Base-by-base conservation (phyloP, 2,329 filamentous ascomycete genomes). In the Aphanocladium album region DNA sequence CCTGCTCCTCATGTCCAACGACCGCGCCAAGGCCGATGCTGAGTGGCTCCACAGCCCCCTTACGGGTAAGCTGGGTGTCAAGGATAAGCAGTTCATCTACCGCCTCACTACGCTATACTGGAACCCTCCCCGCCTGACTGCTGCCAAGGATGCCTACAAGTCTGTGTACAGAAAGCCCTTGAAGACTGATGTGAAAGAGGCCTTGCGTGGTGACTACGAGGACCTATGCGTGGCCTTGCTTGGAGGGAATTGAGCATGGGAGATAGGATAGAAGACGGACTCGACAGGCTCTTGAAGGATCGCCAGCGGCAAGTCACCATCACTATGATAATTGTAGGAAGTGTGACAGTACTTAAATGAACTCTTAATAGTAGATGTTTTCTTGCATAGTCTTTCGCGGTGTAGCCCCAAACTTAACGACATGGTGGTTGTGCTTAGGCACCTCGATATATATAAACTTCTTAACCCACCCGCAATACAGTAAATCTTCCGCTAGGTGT, bases 51-150 rank as follows among this genome's bases (percentile, higher is more conserved):
- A 65, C 7, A 62, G 56, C 21, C 67, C 69, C 17, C 51, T 75
- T n/a, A 9, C 30, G 30, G 60, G 62, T n/a, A 69, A 64, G 60
- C 66, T 65, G 2, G 25, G 66, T 5, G 66, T 67, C n/a, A 73
- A 74, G 57, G 67, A 72, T 19, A 60, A 63, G 1, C 63, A 71
- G 1, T 71, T 74, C 23, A 73, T 72, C 61, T 69, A 74, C 49
- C 67, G 71, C 5, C 51, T 73, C 3, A 65, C 71, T 2, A 68
- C 64, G 37, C 60, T 74, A 1, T 73, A 73, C 57, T 72, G 71
- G 72, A 68, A 73, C n/a, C 66, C 64, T 3, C 57, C 50, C 5
- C 64, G 72, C 0, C 49, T 74, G 6, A 62, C 68, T 2, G 66
- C 65, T 8, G 67, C 69, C 0, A 69, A 72, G 61, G 60, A 55